Evolutionary conservation across 2,329 filamentous ascomycete species (phyloP).

Genomic region (Monosporascus cannonballus): DNA sequence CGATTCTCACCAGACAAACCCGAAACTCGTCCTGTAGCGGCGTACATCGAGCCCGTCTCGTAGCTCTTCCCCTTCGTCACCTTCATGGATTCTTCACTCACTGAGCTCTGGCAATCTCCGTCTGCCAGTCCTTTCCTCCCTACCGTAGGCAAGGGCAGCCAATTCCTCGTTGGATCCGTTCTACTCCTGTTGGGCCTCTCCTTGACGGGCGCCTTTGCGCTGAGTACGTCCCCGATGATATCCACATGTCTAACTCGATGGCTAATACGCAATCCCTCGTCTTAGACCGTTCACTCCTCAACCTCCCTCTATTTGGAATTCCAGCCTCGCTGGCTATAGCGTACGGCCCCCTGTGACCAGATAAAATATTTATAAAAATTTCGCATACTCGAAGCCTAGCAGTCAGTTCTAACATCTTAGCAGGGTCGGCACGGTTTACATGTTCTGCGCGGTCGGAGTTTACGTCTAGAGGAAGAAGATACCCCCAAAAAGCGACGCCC

Average conservation of each 20-base stretch:
- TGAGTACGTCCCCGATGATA: slow-evolving; percentile 56
- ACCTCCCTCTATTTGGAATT: slow-evolving; percentile 70
- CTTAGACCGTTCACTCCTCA: slow-evolving; percentile 74
- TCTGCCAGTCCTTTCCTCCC: slow-evolving; percentile 80
- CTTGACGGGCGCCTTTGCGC: slow-evolving; percentile 72
- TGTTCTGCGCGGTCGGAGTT: slow-evolving; percentile 98
- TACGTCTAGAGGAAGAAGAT: slow-evolving; percentile 69
- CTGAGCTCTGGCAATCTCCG: slow-evolving; percentile 91
- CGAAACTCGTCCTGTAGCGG: neutral
- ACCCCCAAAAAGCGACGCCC: slow-evolving; percentile 30
- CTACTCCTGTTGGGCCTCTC: slow-evolving; percentile 68
- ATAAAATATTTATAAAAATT: too few species aligned
- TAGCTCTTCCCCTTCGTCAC: slow-evolving; percentile 4
- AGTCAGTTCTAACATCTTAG: slow-evolving; percentile 10
- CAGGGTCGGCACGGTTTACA: slow-evolving; percentile 91
- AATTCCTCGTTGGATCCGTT: slow-evolving; percentile 75
- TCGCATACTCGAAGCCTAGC: slow-evolving; percentile 3
- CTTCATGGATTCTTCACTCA: slow-evolving; percentile 73
- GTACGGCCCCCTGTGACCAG: slow-evolving; percentile 47
- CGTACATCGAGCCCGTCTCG: neutral
- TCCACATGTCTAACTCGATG: neutral
- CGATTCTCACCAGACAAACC: neutral
- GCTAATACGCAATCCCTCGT: slow-evolving; percentile 9
- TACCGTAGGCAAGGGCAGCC: slow-evolving; percentile 70
- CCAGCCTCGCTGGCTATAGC: slow-evolving; percentile 86